A percentile compares a stretch with the other conserved stretches of the same genome.
Evolutionary conservation across 2,329 filamentous ascomycete species (phyloP).

Genomic region (Emergomyces pasteurianus): DNA sequence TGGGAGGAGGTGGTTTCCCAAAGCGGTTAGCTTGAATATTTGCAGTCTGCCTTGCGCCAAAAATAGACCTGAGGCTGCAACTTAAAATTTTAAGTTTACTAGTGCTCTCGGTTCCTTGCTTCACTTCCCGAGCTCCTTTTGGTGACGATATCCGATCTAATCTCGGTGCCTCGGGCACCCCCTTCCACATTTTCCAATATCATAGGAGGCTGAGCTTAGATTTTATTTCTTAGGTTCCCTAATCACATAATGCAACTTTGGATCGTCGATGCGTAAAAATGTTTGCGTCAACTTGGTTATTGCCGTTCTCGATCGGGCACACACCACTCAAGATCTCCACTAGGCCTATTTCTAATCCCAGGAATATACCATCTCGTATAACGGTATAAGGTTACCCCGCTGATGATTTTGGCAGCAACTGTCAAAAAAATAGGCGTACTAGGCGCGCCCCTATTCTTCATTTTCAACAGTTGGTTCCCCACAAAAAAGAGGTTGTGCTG

Average conservation of each 20-base stretch:
- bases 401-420: background rate
- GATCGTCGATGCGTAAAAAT: background rate
- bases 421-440: background rate
- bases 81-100: background rate
- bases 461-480: background rate
- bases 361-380: background rate
- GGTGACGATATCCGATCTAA: background rate
- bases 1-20: background rate
- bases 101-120: background rate
- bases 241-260: background rate
- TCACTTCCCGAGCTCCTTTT: background rate
- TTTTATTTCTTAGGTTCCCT: background rate
- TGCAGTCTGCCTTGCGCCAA: background rate
- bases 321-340: background rate
- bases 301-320: background rate
- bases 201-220: background rate
- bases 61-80: background rate
- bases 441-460: background rate
- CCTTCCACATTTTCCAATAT: background rate
- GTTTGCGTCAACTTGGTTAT: background rate
- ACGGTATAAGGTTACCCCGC: background rate
- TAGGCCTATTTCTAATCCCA: background rate
- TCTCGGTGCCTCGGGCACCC: background rate
- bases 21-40: background rate
- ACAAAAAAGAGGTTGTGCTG: background rate